Evolutionary conservation across 306 rosid genomes (phyloP), one percentile per base, ranked within the genome.

Genomic region (Begonia fuchsioides): DNA sequence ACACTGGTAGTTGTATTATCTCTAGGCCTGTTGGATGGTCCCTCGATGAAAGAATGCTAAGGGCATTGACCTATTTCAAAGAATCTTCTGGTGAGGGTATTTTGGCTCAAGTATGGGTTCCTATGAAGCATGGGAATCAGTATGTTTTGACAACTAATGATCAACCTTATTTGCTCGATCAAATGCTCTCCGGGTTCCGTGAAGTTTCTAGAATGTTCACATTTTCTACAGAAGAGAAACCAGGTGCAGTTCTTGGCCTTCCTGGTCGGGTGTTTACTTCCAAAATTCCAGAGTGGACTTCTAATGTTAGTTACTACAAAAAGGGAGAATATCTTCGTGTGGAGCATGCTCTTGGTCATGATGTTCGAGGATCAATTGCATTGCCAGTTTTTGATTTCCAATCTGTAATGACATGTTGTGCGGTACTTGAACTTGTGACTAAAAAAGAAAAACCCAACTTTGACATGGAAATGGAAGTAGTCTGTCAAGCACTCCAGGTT

Each of bases 71-170:
- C 52, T 65, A 80, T 54, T 76, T 83, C 47, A 83, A 80, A 59
- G 94, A 73, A 59, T 75, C 93, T 11, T 75, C 85, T 20, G 64
- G 76, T 41, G 93, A 71, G 43, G 85, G 87, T 26, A 80, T 87
- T 69, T 67, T 87, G 70, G 94, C 93, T 3, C 96, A 87, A 74
- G 80, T 87, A 17, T 87, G 96, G 96, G 96, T 80, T 32, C 96
- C 96, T 2, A 49, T 77, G 65, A 71, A 60, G 67, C 72, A 60
- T 19, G 88, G 81, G 50, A 74, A 72, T 55, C 79, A 75, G 17
- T 62, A 55, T 49, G 13, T 77, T 57, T 74, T 87, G 61, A 83
- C 76, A 68, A 87, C 96, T 15, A 71, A 69, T 15, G 93, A 87
- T 61, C 96, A 83, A 61, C 96, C 96, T 26, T 87, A 77, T 68